Conservation (phyloP, 2,329 filamentous ascomycete genomes). For the Monosporascus sp. region DNA sequence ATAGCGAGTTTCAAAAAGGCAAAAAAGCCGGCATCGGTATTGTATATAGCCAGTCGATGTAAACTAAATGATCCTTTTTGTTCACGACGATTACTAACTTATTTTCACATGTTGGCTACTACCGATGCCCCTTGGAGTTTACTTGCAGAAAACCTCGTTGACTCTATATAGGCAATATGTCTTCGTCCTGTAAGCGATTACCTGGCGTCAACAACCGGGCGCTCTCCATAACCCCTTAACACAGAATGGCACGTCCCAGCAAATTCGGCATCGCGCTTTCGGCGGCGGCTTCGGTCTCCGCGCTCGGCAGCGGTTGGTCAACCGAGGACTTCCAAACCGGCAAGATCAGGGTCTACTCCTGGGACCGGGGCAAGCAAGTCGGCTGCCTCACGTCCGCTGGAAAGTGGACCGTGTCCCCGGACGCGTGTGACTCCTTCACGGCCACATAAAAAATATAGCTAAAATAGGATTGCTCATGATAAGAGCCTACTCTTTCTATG, state of each 20-base stretch:
- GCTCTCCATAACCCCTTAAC: no score
- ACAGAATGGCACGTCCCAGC: no score
- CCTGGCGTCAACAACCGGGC: no score
- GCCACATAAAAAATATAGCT: not conserved
- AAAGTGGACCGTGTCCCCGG: conserved; percentile 6
- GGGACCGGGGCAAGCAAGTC: conserved; percentile 2
- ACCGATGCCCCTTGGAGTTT: no score
- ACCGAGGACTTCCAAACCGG: conserved; percentile 4
- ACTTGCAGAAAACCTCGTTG: no score
- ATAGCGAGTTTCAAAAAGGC: not conserved
- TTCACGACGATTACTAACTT: no score
- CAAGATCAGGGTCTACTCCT: conserved; percentile 6
- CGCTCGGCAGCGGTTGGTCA: conserved; percentile 5
- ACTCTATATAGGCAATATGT: no score
- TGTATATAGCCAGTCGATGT: not conserved
- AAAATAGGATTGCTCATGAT: no score
- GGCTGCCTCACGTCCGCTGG: conserved; percentile 5
- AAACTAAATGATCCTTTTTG: not conserved
- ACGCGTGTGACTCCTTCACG: conserved; percentile 4
- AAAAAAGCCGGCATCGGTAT: not conserved
- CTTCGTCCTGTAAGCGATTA: no score
- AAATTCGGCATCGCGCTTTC: not conserved
- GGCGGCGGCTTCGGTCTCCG: not conserved
- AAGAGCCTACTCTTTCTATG: no score
- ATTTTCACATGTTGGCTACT: no score